A percentile compares a stretch with the other conserved stretches of the same genome.
phyloP scores from a whole-genome alignment of 306 rosid genomes.

The Cucumis melo region DNA sequence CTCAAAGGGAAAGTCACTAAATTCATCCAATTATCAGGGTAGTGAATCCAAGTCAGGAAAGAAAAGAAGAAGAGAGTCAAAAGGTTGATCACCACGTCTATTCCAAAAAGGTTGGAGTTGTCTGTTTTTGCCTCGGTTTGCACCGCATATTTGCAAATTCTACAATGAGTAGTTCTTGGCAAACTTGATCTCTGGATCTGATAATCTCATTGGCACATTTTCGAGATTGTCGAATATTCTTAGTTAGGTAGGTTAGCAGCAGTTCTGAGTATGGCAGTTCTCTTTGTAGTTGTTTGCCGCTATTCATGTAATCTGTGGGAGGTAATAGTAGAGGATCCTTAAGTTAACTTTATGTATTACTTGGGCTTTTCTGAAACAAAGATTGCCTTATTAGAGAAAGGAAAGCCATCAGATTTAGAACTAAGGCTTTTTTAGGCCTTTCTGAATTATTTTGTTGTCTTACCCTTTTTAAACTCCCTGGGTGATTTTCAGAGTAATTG shows the following conservation, averaged over 20 bases:
- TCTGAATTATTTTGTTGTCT: neutral
- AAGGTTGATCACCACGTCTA: conserved; percentile 10
- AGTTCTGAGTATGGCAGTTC: neutral
- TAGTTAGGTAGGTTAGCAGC: conserved; percentile 5
- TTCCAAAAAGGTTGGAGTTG: conserved; percentile 6
- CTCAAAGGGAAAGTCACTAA: conserved; percentile 33
- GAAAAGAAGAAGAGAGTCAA: conserved; percentile 53
- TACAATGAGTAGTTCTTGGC: neutral
- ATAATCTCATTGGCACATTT: neutral
- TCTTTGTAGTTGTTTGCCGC: neutral
- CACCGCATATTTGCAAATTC: conserved; percentile 1
- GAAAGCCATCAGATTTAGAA: neutral
- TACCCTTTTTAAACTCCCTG: neutral
- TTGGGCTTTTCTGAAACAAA: conserved; percentile 1
- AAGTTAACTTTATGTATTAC: conserved; percentile 1
- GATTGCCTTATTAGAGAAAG: neutral
- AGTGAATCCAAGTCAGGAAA: conserved; percentile 46
- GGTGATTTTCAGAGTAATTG: neutral
- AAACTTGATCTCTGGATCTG: neutral
- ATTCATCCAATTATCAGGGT: conserved; percentile 35
- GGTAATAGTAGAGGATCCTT: conserved; percentile 1
- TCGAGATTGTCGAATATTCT: conserved; percentile 7
- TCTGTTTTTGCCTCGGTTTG: neutral
- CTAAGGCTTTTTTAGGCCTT: neutral
- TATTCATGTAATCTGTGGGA: conserved; percentile 1